Conservation (phyloP, 2,329 filamentous ascomycete genomes). For the Colletotrichum trifolii region DNA sequence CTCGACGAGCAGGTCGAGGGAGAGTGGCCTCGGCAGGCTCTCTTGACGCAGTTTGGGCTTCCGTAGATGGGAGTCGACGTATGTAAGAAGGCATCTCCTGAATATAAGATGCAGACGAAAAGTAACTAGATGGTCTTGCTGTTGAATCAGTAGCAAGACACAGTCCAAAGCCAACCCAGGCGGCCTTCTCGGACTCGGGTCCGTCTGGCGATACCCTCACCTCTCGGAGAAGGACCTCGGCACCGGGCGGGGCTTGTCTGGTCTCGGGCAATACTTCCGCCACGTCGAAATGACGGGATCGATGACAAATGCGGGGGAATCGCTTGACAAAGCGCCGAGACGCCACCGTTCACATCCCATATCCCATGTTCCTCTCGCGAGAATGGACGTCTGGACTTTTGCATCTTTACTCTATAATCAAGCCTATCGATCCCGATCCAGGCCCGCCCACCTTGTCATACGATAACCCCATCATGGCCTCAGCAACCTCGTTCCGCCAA, state of each 20-base stretch:
- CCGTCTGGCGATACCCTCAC: not conserved
- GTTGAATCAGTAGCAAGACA: not conserved
- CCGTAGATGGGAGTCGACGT: not conserved
- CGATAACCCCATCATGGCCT: slow-evolving; percentile 37
- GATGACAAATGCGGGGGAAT: slow-evolving; percentile 34
- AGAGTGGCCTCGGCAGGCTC: slow-evolving; percentile 13
- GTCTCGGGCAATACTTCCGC: not conserved
- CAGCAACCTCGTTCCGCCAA: slow-evolving; percentile 51
- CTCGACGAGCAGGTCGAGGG: not conserved
- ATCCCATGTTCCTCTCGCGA: not conserved
- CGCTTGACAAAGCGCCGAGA: slow-evolving; percentile 25
- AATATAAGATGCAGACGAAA: too few relatives aligned
- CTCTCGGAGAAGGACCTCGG: slow-evolving; percentile 8
- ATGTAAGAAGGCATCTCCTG: too few relatives aligned
- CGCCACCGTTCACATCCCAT: not conserved
- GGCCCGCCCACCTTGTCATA: not conserved
- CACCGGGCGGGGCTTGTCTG: slow-evolving; percentile 12
- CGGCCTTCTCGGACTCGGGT: not conserved
- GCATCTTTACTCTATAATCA: not conserved
- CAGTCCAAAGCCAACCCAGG: not conserved
- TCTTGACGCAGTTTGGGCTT: slow-evolving; percentile 22
- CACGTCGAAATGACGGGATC: slow-evolving; percentile 11
- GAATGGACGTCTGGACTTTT: not conserved
- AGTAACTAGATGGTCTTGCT: not conserved
- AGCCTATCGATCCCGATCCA: not conserved